These are phyloP conservation scores for Pseudogymnoascus verrucosus DNA, from an alignment of 2,329 filamentous ascomycete genomes.

Conservation along the genomic window DNA sequence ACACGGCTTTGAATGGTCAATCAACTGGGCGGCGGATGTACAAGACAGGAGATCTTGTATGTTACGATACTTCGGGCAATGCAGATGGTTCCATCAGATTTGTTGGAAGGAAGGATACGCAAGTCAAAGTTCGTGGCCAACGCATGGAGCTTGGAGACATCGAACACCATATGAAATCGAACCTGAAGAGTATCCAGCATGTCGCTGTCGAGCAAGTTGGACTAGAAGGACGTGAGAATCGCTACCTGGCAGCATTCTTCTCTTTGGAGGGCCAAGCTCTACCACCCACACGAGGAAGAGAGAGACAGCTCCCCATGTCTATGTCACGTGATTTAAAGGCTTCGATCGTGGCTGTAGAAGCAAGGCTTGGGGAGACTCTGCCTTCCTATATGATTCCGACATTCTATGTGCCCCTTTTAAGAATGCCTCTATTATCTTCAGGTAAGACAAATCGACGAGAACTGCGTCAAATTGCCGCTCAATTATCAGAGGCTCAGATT, in stretches of 20 bases:
- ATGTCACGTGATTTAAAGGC: neutral
- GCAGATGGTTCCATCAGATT: conserved; percentile 43
- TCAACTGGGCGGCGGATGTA: conserved; percentile 30
- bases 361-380: conserved; percentile 14
- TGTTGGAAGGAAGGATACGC: conserved; percentile 53
- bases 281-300: neutral
- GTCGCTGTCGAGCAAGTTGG: neutral
- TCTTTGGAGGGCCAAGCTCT: neutral
- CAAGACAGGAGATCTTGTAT: conserved; percentile 50
- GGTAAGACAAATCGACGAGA: conserved; percentile 28
- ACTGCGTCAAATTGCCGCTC: conserved; percentile 25
- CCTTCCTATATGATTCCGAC: conserved; percentile 32
- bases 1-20: too few species aligned
- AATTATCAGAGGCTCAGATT: conserved; percentile 15
- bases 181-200: neutral
- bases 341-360: neutral
- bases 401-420: conserved; percentile 23
- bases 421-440: conserved; percentile 24
- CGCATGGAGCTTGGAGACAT: conserved; percentile 18
- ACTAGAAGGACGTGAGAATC: neutral
- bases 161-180: conserved; percentile 7
- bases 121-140: conserved; percentile 42
- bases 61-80: conserved; percentile 36
- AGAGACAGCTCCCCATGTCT: neutral
- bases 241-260: neutral